phyloP scores from a whole-genome alignment of 2,329 filamentous ascomycete genomes.

The Hypoxylon sp. region DNA sequence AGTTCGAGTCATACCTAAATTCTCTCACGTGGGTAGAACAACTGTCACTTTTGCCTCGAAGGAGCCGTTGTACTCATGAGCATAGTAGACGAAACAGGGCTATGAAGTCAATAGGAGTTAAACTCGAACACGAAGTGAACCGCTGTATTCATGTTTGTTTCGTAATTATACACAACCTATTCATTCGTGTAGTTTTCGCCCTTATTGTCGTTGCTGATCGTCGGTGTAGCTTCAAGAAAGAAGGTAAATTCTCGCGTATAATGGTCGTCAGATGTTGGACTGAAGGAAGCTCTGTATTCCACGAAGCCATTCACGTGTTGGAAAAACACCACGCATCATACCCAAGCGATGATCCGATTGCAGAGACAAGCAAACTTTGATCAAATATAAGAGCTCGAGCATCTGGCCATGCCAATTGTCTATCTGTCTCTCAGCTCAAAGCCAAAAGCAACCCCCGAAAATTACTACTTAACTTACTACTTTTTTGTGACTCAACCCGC shows the following conservation, averaged over 20 bases:
- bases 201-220: not conserved
- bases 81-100: not conserved
- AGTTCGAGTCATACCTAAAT: not conserved
- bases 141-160: not conserved
- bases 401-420: not conserved
- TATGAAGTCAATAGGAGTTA: not conserved
- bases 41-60: not conserved
- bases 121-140: not conserved
- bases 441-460: not conserved
- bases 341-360: not conserved
- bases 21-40: not conserved
- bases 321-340: not conserved
- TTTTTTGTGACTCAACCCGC: not conserved
- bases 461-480: not conserved
- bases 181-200: not conserved
- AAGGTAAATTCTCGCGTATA: not conserved
- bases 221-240: not conserved
- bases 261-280: not conserved
- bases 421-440: not conserved
- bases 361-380: not conserved
- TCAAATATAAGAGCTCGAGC: not conserved
- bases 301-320: not conserved
- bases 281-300: not conserved
- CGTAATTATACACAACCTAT: not conserved
- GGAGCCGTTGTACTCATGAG: not conserved